Evolutionary conservation across 495 filamentous ascomycete genomes (phyloP).

Genomic region (Aspergillus steynii): DNA sequence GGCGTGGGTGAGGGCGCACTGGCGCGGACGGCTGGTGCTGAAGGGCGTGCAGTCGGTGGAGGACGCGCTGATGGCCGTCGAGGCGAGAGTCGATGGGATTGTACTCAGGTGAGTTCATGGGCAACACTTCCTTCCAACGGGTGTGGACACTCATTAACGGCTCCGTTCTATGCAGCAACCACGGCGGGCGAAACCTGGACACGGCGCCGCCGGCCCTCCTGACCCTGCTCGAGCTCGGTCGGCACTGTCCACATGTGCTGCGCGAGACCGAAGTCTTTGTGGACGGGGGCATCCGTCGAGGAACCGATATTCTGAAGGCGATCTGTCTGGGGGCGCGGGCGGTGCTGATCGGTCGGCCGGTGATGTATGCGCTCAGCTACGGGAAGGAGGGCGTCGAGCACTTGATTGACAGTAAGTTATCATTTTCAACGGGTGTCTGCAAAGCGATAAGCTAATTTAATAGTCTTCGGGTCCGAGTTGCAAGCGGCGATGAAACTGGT

Average conservation of each 20-base stretch:
- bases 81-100: constrained; percentile 60
- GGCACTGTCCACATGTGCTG: constrained; percentile 62
- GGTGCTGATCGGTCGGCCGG: constrained; percentile 62
- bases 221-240: constrained; percentile 62
- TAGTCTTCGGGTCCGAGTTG: constrained; percentile 71
- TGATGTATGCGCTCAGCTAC: constrained; percentile 53
- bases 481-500: constrained; percentile 69
- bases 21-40: constrained; percentile 56
- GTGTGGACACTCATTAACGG: no score
- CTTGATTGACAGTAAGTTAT: constrained; percentile 48
- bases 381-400: constrained; percentile 42
- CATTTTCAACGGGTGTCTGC: not conserved
- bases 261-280: constrained; percentile 62
- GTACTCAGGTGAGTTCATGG: constrained; percentile 35
- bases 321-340: constrained; percentile 63
- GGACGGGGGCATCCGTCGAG: constrained; percentile 64
- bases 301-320: constrained; percentile 68
- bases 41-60: constrained; percentile 65
- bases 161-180: constrained; percentile 46
- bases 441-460: no score
- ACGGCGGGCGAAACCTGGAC: constrained; percentile 67
- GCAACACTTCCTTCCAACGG: no score
- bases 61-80: constrained; percentile 58
- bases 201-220: constrained; percentile 59
- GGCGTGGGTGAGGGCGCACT: constrained; percentile 65